Percentiles rank a stretch among this genome's conserved stretches.
phyloP scores from a whole-genome alignment of 345 rosid genomes.

The Leavenworthia alabamica region DNA sequence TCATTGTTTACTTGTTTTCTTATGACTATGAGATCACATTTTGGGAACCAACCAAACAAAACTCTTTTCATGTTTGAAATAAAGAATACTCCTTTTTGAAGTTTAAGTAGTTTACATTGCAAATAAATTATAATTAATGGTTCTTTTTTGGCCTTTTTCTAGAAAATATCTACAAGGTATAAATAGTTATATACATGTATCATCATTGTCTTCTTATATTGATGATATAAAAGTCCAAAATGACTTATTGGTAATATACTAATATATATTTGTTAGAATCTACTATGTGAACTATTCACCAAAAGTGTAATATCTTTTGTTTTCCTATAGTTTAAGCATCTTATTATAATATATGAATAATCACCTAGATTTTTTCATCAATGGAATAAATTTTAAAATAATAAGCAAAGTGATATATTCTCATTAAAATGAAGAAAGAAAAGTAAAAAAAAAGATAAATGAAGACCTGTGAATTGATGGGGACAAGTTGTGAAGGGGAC shows the following conservation, averaged over 20 bases:
- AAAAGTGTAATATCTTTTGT: background rate
- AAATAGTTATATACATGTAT: background rate
- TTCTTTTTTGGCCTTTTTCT: conserved; percentile 12
- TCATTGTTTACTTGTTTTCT: conserved; percentile 11
- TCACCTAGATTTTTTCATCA: background rate
- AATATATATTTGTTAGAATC: background rate
- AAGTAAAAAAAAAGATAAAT: background rate
- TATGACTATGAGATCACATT: conserved; percentile 13
- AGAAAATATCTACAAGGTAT: background rate
- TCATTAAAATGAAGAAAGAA: background rate
- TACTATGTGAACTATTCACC: background rate
- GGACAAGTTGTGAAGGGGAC: conserved; percentile 30
- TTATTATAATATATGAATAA: background rate
- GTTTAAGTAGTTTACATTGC: conserved; percentile 3
- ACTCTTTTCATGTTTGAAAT: conserved; percentile 28
- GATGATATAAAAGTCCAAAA: background rate
- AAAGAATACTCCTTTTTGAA: conserved; percentile 23
- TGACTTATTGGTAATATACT: background rate
- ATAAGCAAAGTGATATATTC: background rate
- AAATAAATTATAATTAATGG: background rate
- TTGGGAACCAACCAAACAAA: conserved; percentile 28
- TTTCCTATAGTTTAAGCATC: background rate
- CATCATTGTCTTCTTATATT: background rate
- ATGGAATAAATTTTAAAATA: background rate
- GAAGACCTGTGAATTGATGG: conserved; percentile 14